Base-by-base conservation (phyloP, 345 rosid genomes). In the Bretschneidera sinensis region DNA sequence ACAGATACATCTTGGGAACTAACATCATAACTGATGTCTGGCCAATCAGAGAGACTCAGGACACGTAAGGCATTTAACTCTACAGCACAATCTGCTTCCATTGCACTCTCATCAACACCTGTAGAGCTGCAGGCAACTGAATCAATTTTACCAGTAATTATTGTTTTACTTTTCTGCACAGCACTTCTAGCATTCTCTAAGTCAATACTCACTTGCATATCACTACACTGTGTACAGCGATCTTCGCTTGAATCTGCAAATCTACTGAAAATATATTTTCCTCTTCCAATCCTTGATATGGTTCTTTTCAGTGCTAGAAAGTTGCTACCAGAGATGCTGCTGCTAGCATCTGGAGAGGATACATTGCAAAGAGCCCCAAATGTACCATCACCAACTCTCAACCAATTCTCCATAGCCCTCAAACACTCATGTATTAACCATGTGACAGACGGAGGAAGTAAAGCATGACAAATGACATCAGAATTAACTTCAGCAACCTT, bases 1-100 rank as follows among this genome's bases (percentile, higher is more conserved):
- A 90, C 78, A 51, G 96, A 94, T 75, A 87, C 64, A 50, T 87
- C 83, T 71, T 87, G 84, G 21, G 78, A 80, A 74, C 97, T 89
- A 51, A 94, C 90, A 80, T 89, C 92, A 73, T 74, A 89, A 18
- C 28, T 48, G 31, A 94, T 78, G 35, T 74, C 75, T 43, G 96
- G 96, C 97, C 97, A 94, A 51, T 81, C 76, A 56, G 74, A 62
- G 63, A 79, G 76, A 76, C 83, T 67, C 64, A 92, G 66, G 59
- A 78, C 34, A 55, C 54, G 74, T 23, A 83, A 24, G 53, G 65
- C 68, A 23, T 76, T 65, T 48, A 68, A 71, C 64, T 74, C 85
- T 18, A 43, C 31, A 9, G 70, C 57, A 72, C 35, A 65, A 22
- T 67, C 76, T 54, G 54, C 75, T 67, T 70, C 84, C 66, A 67